Percentiles rank a stretch among this genome's conserved stretches.
phyloP scores from a whole-genome alignment of 75 land plant species.

The Selaginella tamariscina region DNA sequence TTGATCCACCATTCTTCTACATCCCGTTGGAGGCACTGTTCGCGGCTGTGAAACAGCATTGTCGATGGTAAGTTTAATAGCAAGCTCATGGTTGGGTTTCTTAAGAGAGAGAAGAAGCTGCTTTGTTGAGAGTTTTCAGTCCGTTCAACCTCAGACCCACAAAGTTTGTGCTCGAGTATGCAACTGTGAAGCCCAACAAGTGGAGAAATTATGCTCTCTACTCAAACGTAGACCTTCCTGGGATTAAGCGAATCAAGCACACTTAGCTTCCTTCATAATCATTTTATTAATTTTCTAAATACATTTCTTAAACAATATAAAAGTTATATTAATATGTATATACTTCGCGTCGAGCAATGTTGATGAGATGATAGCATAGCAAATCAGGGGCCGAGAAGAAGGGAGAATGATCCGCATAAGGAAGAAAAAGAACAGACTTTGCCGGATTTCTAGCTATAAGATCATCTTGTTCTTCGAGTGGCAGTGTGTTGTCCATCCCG shows the following conservation, averaged over 20 bases:
- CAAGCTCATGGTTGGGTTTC: conserved; percentile 22
- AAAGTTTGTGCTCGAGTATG: conserved; percentile 27
- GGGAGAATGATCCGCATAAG: neutral
- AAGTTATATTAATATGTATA: too few relatives aligned
- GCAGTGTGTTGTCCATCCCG: neutral
- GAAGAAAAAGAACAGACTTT: neutral
- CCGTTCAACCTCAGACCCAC: conserved; percentile 16
- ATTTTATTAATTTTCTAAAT: too few relatives aligned
- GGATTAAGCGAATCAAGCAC: conserved; percentile 26
- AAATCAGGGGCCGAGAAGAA: neutral
- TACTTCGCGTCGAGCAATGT: too few relatives aligned
- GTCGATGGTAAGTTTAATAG: conserved; percentile 15
- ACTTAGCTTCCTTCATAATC: too few relatives aligned
- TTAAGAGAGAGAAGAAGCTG: conserved; percentile 22
- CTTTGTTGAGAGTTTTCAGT: conserved; percentile 14
- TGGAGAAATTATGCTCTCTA: conserved; percentile 30
- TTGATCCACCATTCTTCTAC: conserved; percentile 32
- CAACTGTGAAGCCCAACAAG: conserved; percentile 29
- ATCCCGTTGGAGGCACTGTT: conserved; percentile 19
- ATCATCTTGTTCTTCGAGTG: neutral
- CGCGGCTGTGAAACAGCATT: conserved; percentile 17
- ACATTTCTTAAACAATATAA: too few relatives aligned
- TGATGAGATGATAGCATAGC: neutral
- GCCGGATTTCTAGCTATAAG: neutral
- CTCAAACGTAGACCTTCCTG: conserved; percentile 26